Evolutionary conservation across 2,329 filamentous ascomycete species (phyloP).

Genomic region (Monosporascus sp.): DNA sequence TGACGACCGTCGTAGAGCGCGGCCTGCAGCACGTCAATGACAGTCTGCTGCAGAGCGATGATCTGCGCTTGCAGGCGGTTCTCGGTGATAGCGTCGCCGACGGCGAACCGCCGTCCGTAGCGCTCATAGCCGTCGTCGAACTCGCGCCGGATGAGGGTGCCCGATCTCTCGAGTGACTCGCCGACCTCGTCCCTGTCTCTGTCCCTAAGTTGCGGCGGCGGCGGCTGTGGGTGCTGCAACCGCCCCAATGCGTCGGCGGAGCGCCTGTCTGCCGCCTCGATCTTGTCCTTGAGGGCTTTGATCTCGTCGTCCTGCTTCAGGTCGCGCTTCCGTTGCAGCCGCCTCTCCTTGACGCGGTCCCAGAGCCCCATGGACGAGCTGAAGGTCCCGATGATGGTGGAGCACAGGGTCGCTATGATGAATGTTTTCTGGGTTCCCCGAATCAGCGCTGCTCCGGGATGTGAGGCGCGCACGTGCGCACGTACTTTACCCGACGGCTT

Average conservation of each 20-base stretch:
- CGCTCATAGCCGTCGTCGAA: conserved; percentile 28
- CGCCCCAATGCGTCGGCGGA: neutral
- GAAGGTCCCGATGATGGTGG: conserved; percentile 34
- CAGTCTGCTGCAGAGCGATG: conserved; percentile 31
- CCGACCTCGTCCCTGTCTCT: conserved; percentile 18
- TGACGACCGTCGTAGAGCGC: conserved; percentile 26
- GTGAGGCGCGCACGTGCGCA: no score
- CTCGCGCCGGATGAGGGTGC: conserved; percentile 28
- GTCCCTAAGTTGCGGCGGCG: neutral
- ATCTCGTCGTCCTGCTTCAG: conserved; percentile 25
- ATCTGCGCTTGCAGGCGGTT: conserved; percentile 32
- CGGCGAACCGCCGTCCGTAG: conserved; percentile 29
- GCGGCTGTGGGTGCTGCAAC: conserved; percentile 2
- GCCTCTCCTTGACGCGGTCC: conserved; percentile 29
- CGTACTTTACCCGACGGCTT: no score
- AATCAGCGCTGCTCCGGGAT: no score
- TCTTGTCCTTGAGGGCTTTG: conserved; percentile 16
- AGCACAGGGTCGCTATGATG: conserved; percentile 34
- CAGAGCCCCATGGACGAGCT: conserved; percentile 32
- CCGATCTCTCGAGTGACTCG: conserved; percentile 24
- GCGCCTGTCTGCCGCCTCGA: conserved; percentile 6
- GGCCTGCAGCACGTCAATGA: conserved; percentile 33
- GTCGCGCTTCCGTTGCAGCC: conserved; percentile 28
- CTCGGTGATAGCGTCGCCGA: conserved; percentile 30
- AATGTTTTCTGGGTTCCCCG: conserved; percentile 27